Base-by-base conservation (phyloP, 2,329 filamentous ascomycete genomes). In the Lasiodiplodia sp. region DNA sequence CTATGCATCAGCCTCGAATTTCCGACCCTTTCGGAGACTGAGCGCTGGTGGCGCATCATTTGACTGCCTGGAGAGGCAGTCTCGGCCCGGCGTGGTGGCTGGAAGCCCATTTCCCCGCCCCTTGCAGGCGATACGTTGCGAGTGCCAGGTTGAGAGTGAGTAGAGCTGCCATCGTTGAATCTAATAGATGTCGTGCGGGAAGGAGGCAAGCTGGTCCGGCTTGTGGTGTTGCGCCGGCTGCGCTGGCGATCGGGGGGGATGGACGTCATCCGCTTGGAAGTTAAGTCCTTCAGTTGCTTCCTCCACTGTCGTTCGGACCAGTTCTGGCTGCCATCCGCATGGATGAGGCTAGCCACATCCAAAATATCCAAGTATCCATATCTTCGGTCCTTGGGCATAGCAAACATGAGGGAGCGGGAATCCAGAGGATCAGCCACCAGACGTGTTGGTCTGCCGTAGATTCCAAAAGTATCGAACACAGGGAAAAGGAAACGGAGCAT, bases 281-380 rank as follows among this genome's bases (percentile, higher is more conserved):
- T 97, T 55, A 95, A 83, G 69, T 97, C 94, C 81, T 97, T 98
- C 77, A 99, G 81, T 75, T 91, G 89, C 76, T 90, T 91, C 72
- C 94, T 89, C 96, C 96, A 99, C 72, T 97, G 92, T 28, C 90
- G 86, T 80, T 98, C 96, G 55, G 85, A 89, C 94, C 94, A 97
- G 28, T 81, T 84, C 23, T 87, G 82, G 78, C 91, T 97, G 23
- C 92, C 92, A 3, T 93, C 87, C 3, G 91, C 90, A 71, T 92
- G 86, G 70, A 99, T 94, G 52, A 98, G 82, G 66, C 87, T 86
- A 4, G 91, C 89, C 18, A 98, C 92, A 76, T 99, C 96, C 68
- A 94, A 81, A 44, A 94, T 89, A 75, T 98, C 96, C 31, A 99
- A 82, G 75, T 98, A 98, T 0, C 95, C 94, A 75, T 97, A 97